Conservation (phyloP, 2,329 filamentous ascomycete genomes). For the Botrytis hyacinthi region DNA sequence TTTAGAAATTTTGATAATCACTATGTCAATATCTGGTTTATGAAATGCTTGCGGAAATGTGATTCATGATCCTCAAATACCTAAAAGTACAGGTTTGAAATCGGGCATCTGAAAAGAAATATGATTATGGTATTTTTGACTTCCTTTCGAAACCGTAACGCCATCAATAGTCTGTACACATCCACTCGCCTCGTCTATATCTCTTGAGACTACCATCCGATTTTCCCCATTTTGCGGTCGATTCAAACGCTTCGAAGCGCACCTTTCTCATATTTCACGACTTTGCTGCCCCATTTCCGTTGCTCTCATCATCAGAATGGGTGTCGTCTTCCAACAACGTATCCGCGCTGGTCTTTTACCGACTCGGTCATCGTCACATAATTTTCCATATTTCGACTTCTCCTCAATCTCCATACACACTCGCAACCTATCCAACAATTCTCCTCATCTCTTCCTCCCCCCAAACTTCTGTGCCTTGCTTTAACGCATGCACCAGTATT, state of each 20-base stretch:
- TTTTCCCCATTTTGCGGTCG: not conserved
- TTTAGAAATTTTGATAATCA: not conserved
- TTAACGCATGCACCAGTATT: constrained; percentile 65
- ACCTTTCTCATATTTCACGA: not conserved
- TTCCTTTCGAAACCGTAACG: not conserved
- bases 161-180: not conserved
- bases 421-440: constrained; percentile 24
- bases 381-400: not conserved
- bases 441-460: constrained; percentile 49
- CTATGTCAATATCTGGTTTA: not conserved
- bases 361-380: not conserved
- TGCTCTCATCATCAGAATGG: not conserved
- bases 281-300: not conserved
- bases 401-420: constrained; percentile 14
- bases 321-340: not conserved
- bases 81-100: not conserved
- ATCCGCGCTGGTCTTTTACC: not conserved
- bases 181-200: not conserved
- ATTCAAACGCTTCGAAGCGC: not conserved
- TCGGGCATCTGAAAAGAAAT: not conserved
- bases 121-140: not conserved
- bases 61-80: not conserved
- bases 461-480: constrained; percentile 65
- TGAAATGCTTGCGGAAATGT: not conserved
- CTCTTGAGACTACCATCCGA: not conserved